Evolutionary conservation across 2,329 filamentous ascomycete species (phyloP).

Genomic region (Camillea tinctor): DNA sequence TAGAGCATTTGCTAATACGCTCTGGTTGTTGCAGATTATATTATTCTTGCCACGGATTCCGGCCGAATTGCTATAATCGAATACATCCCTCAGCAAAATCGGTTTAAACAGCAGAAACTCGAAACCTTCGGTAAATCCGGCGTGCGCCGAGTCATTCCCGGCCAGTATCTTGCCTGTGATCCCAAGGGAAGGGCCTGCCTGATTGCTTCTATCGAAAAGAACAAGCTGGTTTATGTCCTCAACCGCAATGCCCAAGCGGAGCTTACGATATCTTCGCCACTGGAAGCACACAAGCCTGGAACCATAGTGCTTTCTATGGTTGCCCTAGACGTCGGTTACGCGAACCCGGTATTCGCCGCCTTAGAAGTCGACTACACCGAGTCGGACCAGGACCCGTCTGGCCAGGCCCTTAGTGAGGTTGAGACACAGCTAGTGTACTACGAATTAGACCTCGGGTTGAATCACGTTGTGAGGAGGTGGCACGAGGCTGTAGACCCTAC

Average conservation of each 20-base stretch:
- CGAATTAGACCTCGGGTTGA: slow-evolving; percentile 92
- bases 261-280: slow-evolving; percentile 92
- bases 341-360: slow-evolving; percentile 94
- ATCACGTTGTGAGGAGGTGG: slow-evolving; percentile 97
- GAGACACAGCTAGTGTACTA: slow-evolving; percentile 97
- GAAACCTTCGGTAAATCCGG: slow-evolving; percentile 99
- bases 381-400: slow-evolving; percentile 85
- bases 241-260: slow-evolving; percentile 94
- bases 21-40: slow-evolving; percentile 67
- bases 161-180: slow-evolving; percentile 93
- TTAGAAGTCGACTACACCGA: slow-evolving; percentile 93
- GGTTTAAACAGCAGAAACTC: slow-evolving; percentile 84
- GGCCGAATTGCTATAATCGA: slow-evolving; percentile 93
- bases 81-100: slow-evolving; percentile 82
- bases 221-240: slow-evolving; percentile 98
- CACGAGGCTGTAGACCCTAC: slow-evolving; percentile 89
- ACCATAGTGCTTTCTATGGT: slow-evolving; percentile 86
- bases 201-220: slow-evolving; percentile 94
- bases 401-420: slow-evolving; percentile 73
- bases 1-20: slow-evolving; percentile 20
- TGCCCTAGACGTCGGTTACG: slow-evolving; percentile 91
- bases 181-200: slow-evolving; percentile 94
- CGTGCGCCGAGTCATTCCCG: slow-evolving; percentile 86
- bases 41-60: slow-evolving; percentile 93
- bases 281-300: slow-evolving; percentile 92